Conservation (phyloP, 2,329 filamentous ascomycete species). For the Lasiodiplodia sp. region DNA sequence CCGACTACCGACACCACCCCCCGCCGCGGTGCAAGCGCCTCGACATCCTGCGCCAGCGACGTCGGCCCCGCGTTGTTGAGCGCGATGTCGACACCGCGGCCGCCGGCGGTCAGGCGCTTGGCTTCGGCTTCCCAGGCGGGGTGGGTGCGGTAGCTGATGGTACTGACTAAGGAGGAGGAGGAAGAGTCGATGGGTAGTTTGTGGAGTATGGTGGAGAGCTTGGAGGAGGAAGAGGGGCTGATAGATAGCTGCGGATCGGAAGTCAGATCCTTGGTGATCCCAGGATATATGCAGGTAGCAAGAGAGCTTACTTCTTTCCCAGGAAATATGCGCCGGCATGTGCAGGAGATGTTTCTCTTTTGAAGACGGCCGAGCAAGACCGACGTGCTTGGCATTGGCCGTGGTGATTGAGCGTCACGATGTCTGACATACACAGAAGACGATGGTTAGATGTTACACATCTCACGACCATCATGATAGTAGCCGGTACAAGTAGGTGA, state of each 20-base stretch:
- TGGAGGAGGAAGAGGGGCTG: slow-evolving; percentile 60
- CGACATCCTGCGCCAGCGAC: slow-evolving; percentile 34
- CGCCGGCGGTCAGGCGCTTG: slow-evolving; percentile 52
- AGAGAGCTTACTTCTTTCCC: too few relatives aligned
- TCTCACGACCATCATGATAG: too few relatives aligned
- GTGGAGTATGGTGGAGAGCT: slow-evolving; percentile 60
- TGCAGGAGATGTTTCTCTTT: too few relatives aligned
- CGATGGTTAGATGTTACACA: too few relatives aligned
- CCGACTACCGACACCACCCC: neutral
- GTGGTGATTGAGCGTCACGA: too few relatives aligned
- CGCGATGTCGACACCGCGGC: slow-evolving; percentile 55
- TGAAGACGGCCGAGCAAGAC: too few relatives aligned
- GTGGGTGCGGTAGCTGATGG: slow-evolving; percentile 66
- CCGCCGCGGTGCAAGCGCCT: slow-evolving; percentile 30
- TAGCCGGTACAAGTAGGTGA: too few relatives aligned
- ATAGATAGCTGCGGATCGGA: slow-evolving; percentile 32
- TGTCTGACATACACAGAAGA: too few relatives aligned
- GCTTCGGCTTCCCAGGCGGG: slow-evolving; percentile 63
- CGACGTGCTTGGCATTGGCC: too few relatives aligned
- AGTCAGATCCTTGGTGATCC: too few relatives aligned
- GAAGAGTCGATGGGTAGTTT: slow-evolving; percentile 29
- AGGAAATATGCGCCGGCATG: too few relatives aligned
- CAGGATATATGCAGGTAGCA: too few relatives aligned
- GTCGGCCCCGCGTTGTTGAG: slow-evolving; percentile 47
- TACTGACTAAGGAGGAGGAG: slow-evolving; percentile 31